phyloP scores from a whole-genome alignment of 2,329 filamentous ascomycete genomes.

The Hymenoscyphus linearis region DNA sequence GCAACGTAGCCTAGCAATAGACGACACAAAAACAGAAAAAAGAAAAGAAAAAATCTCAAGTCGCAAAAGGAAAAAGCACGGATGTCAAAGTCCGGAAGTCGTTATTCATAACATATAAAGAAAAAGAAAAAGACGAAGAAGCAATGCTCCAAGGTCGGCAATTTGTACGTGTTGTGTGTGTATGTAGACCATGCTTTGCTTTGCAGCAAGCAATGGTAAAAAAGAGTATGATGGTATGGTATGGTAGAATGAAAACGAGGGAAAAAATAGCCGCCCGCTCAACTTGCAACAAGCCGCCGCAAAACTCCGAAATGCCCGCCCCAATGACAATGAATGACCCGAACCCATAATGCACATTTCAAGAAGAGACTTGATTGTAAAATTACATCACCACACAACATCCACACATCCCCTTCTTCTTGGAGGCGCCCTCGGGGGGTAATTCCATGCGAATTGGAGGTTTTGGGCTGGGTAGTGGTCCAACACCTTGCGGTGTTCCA shows the following conservation, averaged over 20 bases:
- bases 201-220: not conserved
- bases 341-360: not conserved
- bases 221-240: not conserved
- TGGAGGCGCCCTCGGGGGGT: conserved; percentile 45
- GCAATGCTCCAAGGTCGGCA: not conserved
- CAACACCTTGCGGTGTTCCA: conserved; percentile 36
- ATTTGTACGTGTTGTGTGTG: not conserved
- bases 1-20: not conserved
- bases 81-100: not conserved
- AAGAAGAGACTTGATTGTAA: conserved; percentile 2
- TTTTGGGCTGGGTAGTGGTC: conserved; percentile 26
- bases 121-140: not conserved
- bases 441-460: conserved; percentile 48
- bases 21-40: not conserved
- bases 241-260: no score
- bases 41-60: not conserved
- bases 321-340: not conserved
- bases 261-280: not conserved
- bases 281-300: not conserved
- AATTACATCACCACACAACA: conserved; percentile 48
- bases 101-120: not conserved
- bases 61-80: not conserved
- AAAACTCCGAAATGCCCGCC: not conserved
- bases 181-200: not conserved
- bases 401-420: conserved; percentile 41